Conservation (phyloP, 176 grass and related monocot genomes). For the Panicum miliaceum region DNA sequence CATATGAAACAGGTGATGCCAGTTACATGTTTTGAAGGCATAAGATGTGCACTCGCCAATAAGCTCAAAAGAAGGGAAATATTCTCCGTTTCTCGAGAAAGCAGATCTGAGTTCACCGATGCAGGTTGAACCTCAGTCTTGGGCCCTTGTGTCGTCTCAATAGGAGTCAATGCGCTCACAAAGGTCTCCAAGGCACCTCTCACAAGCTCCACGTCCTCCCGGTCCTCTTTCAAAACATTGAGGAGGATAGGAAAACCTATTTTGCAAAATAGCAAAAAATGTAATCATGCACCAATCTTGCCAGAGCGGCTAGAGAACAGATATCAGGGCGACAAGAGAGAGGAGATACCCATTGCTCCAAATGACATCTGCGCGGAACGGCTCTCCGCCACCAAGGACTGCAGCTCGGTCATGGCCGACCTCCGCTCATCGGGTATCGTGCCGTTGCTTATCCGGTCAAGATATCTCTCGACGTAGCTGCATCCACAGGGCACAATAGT, state of each 20-base stretch:
- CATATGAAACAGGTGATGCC: conserved; percentile 19
- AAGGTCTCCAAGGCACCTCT: conserved; percentile 91
- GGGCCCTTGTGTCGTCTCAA: conserved; percentile 62
- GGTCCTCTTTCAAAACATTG: conserved; percentile 86
- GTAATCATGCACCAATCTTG: background rate
- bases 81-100: conserved; percentile 93
- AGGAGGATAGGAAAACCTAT: conserved; percentile 81
- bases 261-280: conserved; percentile 27
- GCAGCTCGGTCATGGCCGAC: conserved; percentile 85
- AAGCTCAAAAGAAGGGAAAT: conserved; percentile 93
- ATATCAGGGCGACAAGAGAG: background rate
- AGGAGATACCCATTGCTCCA: conserved; percentile 78
- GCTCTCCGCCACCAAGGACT: conserved; percentile 85
- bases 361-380: conserved; percentile 91
- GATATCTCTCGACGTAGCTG: conserved; percentile 80
- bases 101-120: conserved; percentile 83
- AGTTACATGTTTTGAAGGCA: conserved; percentile 19
- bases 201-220: conserved; percentile 92
- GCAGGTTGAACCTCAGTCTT: conserved; percentile 91
- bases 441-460: conserved; percentile 91
- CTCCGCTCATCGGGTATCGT: conserved; percentile 81
- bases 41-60: conserved; percentile 60
- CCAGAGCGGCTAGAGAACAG: background rate
- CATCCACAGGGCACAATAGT: background rate
- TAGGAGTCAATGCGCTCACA: conserved; percentile 76